Percentiles rank a stretch among this genome's conserved stretches.
Evolutionary conservation across 345 rosid species (phyloP).

Genomic region (Gynandropsis gynandra): DNA sequence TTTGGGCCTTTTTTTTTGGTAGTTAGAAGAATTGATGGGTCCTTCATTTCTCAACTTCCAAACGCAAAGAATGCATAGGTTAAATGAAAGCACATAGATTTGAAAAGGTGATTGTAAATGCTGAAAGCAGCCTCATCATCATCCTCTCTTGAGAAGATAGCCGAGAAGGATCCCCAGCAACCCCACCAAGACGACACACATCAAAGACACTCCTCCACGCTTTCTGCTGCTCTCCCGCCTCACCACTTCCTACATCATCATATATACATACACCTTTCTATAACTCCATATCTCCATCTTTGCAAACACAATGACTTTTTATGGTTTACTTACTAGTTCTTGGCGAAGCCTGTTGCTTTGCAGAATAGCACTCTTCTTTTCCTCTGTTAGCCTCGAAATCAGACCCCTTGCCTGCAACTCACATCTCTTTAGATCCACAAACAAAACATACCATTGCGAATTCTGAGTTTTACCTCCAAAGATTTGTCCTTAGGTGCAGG

Average conservation of each 20-base stretch:
- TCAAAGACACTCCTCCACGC: constrained; percentile 26
- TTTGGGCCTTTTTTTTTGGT: too few species aligned
- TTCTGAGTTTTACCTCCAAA: constrained; percentile 38
- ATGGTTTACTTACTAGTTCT: constrained; percentile 48
- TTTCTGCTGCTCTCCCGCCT: constrained; percentile 32
- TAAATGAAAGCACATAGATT: too few species aligned
- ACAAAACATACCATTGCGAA: neutral
- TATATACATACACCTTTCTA: too few species aligned
- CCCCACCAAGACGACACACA: constrained; percentile 42
- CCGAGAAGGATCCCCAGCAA: constrained; percentile 52
- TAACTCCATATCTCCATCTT: too few species aligned
- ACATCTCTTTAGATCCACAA: neutral
- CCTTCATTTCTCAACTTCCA: too few species aligned
- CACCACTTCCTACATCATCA: constrained; percentile 41
- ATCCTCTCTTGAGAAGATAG: constrained; percentile 43
- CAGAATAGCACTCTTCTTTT: constrained; percentile 33
- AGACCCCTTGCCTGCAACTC: constrained; percentile 32
- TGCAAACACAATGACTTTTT: too few species aligned
- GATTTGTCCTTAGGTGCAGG: constrained; percentile 44
- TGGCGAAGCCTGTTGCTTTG: constrained; percentile 37
- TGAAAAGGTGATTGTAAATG: too few species aligned
- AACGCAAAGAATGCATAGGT: too few species aligned
- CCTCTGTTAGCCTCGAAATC: constrained; percentile 39
- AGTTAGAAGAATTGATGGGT: too few species aligned
- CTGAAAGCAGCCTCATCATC: neutral